Percentiles rank a stretch among this genome's conserved stretches.
Evolutionary conservation across 1,139 yeast genomes (phyloP).

Genomic region (Pichiaceae sp.): DNA sequence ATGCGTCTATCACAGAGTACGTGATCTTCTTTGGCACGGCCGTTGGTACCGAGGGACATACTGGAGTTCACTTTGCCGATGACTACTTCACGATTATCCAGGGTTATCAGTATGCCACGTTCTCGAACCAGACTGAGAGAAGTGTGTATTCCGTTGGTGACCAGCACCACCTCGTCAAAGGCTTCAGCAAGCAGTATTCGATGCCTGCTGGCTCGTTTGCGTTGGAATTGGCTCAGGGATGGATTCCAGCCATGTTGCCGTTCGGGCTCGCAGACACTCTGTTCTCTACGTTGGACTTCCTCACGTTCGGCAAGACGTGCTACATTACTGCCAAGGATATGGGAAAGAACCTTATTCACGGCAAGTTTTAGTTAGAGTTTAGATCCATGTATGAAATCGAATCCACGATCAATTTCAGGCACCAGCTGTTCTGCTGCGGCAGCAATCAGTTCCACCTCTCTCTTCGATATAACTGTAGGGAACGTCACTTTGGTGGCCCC

Average conservation of each 20-base stretch:
- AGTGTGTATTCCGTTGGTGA: slow-evolving; percentile 75
- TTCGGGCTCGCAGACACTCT: slow-evolving; percentile 82
- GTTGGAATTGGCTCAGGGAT: slow-evolving; percentile 93
- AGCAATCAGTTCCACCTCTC: slow-evolving; percentile 39
- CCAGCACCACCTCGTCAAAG: slow-evolving; percentile 69
- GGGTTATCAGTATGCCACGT: slow-evolving; percentile 73
- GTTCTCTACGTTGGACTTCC: slow-evolving; percentile 72
- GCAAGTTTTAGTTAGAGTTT: slow-evolving; percentile 30
- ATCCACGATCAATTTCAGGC: slow-evolving; percentile 54
- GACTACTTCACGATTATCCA: slow-evolving; percentile 87
- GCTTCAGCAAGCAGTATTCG: slow-evolving; percentile 71
- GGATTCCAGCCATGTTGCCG: slow-evolving; percentile 97
- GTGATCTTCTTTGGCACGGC: slow-evolving; percentile 84
- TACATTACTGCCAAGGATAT: slow-evolving; percentile 73
- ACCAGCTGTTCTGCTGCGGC: slow-evolving; percentile 48
- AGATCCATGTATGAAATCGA: slow-evolving; percentile 43
- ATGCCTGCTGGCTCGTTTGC: slow-evolving; percentile 84
- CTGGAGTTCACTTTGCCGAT: slow-evolving; percentile 92
- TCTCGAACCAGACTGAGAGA: slow-evolving; percentile 49
- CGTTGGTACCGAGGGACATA: slow-evolving; percentile 91
- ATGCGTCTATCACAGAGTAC: slow-evolving; percentile 93
- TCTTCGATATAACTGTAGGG: slow-evolving; percentile 32
- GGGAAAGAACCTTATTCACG: slow-evolving; percentile 49
- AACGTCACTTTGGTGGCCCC: slow-evolving; percentile 43
- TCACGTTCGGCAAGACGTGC: slow-evolving; percentile 60